These are phyloP conservation scores for Lagenidium giganteum DNA, from an alignment of 352 stramenopile genomes.

Conservation along the genomic window DNA sequence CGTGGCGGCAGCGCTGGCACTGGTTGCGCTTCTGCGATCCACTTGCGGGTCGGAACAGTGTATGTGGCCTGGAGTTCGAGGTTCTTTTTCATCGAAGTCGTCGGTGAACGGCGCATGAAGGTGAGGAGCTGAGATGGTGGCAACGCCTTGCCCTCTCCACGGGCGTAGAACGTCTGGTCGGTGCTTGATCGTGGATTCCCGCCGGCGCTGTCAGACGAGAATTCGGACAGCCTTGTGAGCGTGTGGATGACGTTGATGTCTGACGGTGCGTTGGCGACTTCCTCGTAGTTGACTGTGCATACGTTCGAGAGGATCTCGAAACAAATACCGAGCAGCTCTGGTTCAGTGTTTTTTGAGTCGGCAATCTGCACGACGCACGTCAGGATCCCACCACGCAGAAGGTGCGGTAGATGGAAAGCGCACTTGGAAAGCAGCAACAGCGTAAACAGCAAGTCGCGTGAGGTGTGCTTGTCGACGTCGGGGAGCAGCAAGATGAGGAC, in stretches of 20 bases:
- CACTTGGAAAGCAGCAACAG: conserved; percentile 47
- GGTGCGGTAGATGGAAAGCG: conserved; percentile 23
- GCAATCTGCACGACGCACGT: conserved; percentile 43
- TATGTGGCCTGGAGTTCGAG: conserved; percentile 62
- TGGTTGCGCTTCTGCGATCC: conserved; percentile 31
- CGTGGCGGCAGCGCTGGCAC: conserved; percentile 44
- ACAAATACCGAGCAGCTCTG: conserved; percentile 39
- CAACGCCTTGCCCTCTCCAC: conserved; percentile 27
- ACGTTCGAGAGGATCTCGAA: conserved; percentile 77
- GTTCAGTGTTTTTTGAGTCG: conserved; percentile 17
- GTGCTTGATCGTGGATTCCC: conserved; percentile 1
- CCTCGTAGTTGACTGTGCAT: conserved; percentile 54
- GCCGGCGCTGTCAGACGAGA: conserved; percentile 14
- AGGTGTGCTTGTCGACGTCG: conserved; percentile 21
- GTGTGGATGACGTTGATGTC: conserved; percentile 74
- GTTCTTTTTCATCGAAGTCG: conserved; percentile 53
- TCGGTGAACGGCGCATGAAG: conserved; percentile 50
- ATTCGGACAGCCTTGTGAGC: conserved; percentile 63
- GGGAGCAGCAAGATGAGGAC: conserved; percentile 37
- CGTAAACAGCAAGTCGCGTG: conserved; percentile 42
- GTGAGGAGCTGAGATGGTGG: conserved; percentile 38
- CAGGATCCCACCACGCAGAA: conserved; percentile 52
- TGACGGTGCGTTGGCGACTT: conserved; percentile 20
- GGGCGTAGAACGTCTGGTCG: conserved; percentile 31
- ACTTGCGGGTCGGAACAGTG: conserved; percentile 55